Percentiles rank a stretch among this genome's conserved stretches.
Evolutionary conservation across 2,329 filamentous ascomycete species (phyloP).

Genomic region (Pseudogymnoascus sp.): DNA sequence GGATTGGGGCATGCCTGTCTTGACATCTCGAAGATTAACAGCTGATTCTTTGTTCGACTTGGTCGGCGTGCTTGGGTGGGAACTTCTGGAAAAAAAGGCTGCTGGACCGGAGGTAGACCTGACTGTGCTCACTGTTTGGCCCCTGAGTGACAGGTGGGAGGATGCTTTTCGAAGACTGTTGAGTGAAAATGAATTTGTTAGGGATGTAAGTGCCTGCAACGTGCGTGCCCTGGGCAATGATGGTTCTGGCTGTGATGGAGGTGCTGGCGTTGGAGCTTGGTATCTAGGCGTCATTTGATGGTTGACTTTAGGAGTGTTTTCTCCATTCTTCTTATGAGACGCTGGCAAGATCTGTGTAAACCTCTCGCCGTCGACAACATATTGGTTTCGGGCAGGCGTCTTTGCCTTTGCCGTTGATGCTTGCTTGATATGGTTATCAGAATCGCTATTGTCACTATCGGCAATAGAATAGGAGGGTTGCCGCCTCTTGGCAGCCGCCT

Average conservation of each 20-base stretch:
- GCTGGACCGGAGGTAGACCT: conserved; percentile 12
- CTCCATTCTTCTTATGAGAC: not conserved
- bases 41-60: conserved; percentile 5
- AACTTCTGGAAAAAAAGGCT: not conserved
- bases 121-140: not conserved
- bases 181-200: not conserved
- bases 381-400: not conserved
- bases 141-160: conserved; percentile 7
- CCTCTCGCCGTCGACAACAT: not conserved
- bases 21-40: conserved; percentile 28
- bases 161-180: conserved; percentile 15
- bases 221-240: not conserved
- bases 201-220: not conserved
- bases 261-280: not conserved
- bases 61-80: conserved; percentile 13
- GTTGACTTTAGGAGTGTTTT: not conserved
- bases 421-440: not conserved
- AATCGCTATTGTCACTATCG: not conserved
- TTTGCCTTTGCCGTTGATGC: not conserved
- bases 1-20: conserved; percentile 36
- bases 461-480: not conserved
- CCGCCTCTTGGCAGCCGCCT: not conserved
- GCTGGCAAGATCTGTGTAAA: not conserved
- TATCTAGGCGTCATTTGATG: not conserved
- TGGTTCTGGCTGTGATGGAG: not conserved